Percentiles rank a stretch among this genome's conserved stretches.
These are phyloP conservation scores for Mycothermus thermophilus DNA, from an alignment of 495 filamentous ascomycete species.

Conservation along the genomic window DNA sequence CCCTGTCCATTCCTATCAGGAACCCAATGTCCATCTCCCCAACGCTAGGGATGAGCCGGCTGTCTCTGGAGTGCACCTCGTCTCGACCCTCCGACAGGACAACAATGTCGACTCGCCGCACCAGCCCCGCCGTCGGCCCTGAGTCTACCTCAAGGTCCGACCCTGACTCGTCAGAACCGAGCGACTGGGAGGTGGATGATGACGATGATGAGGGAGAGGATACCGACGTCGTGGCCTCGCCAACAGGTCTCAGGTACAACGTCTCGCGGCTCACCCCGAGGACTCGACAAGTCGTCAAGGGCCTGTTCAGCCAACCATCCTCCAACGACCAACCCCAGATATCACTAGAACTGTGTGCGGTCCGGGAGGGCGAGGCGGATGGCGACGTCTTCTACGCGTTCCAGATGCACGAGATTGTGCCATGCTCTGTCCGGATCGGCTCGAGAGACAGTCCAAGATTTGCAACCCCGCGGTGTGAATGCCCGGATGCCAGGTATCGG, in stretches of 20 bases:
- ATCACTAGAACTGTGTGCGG: slow-evolving; percentile 27
- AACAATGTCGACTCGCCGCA: too few species aligned
- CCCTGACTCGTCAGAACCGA: slow-evolving; percentile 20
- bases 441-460: slow-evolving; percentile 20
- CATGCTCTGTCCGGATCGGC: slow-evolving; percentile 31
- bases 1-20: too few species aligned
- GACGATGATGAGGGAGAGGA: slow-evolving; percentile 23
- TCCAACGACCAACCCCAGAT: slow-evolving; percentile 23
- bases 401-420: slow-evolving; percentile 32
- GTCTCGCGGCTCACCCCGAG: slow-evolving; percentile 11
- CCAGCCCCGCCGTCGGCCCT: too few species aligned
- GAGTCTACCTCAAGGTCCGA: too few species aligned
- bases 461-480: slow-evolving; percentile 27
- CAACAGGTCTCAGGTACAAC: slow-evolving; percentile 26
- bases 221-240: slow-evolving; percentile 18
- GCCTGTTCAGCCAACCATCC: slow-evolving; percentile 9
- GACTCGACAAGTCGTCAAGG: slow-evolving; percentile 11
- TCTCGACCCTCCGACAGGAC: too few species aligned
- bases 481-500: slow-evolving; percentile 18
- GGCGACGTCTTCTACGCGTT: slow-evolving; percentile 31
- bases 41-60: slow-evolving; percentile 25
- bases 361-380: slow-evolving; percentile 19
- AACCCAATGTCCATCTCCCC: slow-evolving; percentile 24
- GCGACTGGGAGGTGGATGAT: slow-evolving; percentile 19
- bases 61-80: slow-evolving; percentile 30